phyloP scores from a whole-genome alignment of 345 rosid genomes.

The Camelina neglecta region DNA sequence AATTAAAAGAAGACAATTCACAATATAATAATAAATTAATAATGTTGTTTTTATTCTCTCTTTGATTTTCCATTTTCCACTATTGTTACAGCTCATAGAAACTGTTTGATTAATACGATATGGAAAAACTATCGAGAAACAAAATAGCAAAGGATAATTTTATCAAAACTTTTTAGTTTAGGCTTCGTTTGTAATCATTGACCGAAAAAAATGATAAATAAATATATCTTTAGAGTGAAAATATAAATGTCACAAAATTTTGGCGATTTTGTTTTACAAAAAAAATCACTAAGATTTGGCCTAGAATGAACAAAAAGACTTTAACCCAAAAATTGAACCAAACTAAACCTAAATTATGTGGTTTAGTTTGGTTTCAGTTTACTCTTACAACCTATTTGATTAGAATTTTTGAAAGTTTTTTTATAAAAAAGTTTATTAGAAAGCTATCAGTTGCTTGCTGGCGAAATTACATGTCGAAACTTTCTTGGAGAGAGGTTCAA shows the following conservation, averaged over 20 bases:
- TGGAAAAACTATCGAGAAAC: neutral
- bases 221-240: neutral
- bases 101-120: slow-evolving; percentile 16
- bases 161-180: neutral
- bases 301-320: neutral
- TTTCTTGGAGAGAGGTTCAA: no score
- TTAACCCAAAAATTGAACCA: neutral
- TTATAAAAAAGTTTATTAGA: no score
- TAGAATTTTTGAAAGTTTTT: neutral
- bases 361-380: no score
- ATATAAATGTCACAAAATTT: neutral
- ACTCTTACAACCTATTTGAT: neutral
- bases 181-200: neutral
- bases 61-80: neutral
- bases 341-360: no score
- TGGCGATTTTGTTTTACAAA: neutral
- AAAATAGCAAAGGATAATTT: neutral
- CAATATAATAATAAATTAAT: no score
- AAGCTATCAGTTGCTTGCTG: no score
- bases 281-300: neutral
- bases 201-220: neutral
- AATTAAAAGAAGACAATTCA: neutral
- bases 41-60: slow-evolving; percentile 6
- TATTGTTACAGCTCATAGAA: slow-evolving; percentile 22
- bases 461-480: no score